Conservation (phyloP, 1,139 yeast species). For the Hyphopichia khmerensis region DNA sequence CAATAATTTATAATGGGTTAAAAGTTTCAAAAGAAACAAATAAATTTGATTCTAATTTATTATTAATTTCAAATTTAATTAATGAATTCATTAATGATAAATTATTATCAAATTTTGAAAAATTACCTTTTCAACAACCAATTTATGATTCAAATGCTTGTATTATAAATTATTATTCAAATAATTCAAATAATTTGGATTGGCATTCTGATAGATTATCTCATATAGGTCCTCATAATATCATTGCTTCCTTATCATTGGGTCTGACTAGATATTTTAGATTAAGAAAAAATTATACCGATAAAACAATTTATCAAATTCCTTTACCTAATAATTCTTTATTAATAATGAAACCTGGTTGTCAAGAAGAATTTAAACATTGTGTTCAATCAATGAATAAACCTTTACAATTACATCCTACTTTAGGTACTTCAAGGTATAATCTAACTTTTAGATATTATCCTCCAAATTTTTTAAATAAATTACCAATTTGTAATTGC, state of each 20-base stretch:
- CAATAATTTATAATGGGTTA: constrained; percentile 37
- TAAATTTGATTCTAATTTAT: constrained; percentile 38
- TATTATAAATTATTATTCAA: constrained; percentile 55
- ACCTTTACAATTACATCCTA: constrained; percentile 40
- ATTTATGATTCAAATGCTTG: constrained; percentile 51
- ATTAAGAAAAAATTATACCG: constrained; percentile 36
- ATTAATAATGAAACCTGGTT: constrained; percentile 71
- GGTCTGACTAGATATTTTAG: constrained; percentile 71
- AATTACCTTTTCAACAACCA: constrained; percentile 20
- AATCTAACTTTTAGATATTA: constrained; percentile 65
- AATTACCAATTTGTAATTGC: constrained; percentile 55
- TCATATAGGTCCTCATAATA: constrained; percentile 67
- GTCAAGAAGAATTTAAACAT: constrained; percentile 72
- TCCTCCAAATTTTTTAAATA: constrained; percentile 28
- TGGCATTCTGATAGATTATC: constrained; percentile 76
- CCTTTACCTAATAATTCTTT: constrained; percentile 66
- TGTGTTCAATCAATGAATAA: constrained; percentile 31
- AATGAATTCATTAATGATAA: constrained; percentile 43
- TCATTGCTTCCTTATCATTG: constrained; percentile 61
- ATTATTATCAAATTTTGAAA: constrained; percentile 23
- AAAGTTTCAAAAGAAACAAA: constrained; percentile 1
- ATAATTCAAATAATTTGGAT: constrained; percentile 52
- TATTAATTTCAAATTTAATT: constrained; percentile 36
- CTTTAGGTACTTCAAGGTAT: constrained; percentile 50
- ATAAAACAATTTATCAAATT: constrained; percentile 40